Evolutionary conservation across 75 land plant genomes (phyloP), one percentile per base, ranked within the genome.

Genomic region (Pinus tabuliformis): DNA sequence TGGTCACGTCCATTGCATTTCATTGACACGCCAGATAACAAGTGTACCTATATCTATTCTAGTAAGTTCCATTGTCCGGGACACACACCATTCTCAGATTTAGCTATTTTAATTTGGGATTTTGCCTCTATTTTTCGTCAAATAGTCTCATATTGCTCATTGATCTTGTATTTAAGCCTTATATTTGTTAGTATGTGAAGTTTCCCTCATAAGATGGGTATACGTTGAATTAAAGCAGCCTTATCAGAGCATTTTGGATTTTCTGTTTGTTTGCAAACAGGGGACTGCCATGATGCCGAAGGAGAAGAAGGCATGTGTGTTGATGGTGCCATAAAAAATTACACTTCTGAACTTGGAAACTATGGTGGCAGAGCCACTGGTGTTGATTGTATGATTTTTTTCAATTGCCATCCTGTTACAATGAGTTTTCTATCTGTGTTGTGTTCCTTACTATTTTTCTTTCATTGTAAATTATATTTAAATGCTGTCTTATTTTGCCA

Each of bases 271-370:
- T n/a, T 11, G 8, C 24, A n/a, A 9, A 20, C 26, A 45, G 16
- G 73, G 24, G 18, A 66, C 26, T 45, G 73, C n/a, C 83, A 85
- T 57, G 68, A 83, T 70, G 26, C 14, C 3, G n/a, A 70, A 59
- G 78, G 80, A 24, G 39, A 85, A 1, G 52, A 74, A 28, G 80
- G 76, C 68, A 73, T 75, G 76, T 96, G 99, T 75, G 89, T 91
- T 15, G 86, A 89, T n/a, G 99, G 99, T 3, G 99, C 99, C 37
- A 86, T 96, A 57, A 79, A 81, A 56, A 96, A 96, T 73, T 96
- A 88, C 78, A 91, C 99, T 17, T 76, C 89, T 21, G 96, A 96
- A 81, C 92, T 96, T 52, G 26, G 72, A 13, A 56, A 8, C 18
- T 54, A 71, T 8, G 73, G 52, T 6, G 26, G 64, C 24, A 21